These are phyloP conservation scores for Exophiala alcalophila DNA, from an alignment of 2,329 filamentous ascomycete genomes.

Conservation along the genomic window DNA sequence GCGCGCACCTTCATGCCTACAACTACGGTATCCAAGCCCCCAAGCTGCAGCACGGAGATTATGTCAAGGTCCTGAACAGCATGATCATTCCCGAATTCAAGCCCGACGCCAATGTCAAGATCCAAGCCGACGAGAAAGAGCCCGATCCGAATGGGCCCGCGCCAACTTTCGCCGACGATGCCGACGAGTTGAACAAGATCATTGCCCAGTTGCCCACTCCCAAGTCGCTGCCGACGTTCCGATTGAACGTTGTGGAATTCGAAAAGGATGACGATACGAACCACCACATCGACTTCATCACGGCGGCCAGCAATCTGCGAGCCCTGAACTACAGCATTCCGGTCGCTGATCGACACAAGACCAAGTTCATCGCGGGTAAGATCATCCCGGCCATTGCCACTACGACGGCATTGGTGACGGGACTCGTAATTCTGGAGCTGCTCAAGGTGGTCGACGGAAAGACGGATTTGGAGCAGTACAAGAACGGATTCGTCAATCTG, in stretches of 20 bases:
- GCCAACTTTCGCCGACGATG: conserved; percentile 62
- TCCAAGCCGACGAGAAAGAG: conserved; percentile 92
- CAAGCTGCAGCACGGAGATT: conserved; percentile 66
- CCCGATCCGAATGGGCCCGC: conserved; percentile 77
- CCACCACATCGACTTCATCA: conserved; percentile 98
- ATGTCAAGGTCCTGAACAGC: conserved; percentile 76
- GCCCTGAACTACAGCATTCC: conserved; percentile 98
- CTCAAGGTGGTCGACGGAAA: conserved; percentile 98
- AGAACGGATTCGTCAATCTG: conserved; percentile 97
- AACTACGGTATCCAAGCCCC: conserved; percentile 97
- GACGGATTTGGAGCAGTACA: conserved; percentile 95
- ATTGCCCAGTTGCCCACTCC: conserved; percentile 70
- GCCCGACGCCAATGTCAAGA: conserved; percentile 87
- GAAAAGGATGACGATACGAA: conserved; percentile 99
- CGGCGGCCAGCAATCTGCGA: conserved; percentile 90
- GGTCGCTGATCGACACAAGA: conserved; percentile 90
- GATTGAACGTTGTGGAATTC: conserved; percentile 88
- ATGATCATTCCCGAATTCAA: conserved; percentile 96
- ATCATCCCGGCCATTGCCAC: conserved; percentile 99
- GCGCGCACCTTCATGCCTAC: conserved; percentile 90
- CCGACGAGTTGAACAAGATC: conserved; percentile 71
- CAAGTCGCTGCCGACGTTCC: conserved; percentile 80
- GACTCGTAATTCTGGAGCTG: conserved; percentile 84
- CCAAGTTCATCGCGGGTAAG: conserved; percentile 99
- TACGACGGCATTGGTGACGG: conserved; percentile 91